Evolutionary conservation across 2,329 filamentous ascomycete genomes (phyloP), one percentile per base, ranked within the genome.

Genomic region (Colletotrichum magnum): DNA sequence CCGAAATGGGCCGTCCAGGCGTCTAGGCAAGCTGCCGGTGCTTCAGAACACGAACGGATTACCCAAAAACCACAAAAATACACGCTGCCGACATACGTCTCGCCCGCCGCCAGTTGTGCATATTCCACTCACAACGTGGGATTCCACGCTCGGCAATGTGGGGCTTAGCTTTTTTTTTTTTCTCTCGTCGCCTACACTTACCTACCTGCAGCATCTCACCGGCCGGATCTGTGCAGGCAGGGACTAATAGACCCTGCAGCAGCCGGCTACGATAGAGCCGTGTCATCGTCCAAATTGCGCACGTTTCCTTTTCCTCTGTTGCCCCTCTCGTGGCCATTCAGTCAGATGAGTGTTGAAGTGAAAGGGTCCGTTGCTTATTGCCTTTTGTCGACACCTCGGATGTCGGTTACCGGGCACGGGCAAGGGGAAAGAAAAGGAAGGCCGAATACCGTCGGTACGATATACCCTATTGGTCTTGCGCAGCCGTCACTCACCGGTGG

Each of bases 121-220:
- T 43, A 7, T 36, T 36, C 32, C 32, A 43, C 41, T 43, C 41
- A n/a, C 41, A 10, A 36, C 32, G 32, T 36, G 32, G 32, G 32
- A 36, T 36, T 36, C 10, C 32, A 50, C 47, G 21, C 43, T 36
- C 45, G 21, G 32, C 32, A 12, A 18, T 32, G 28, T 47, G 57
- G n/a, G 6, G 7, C 12, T 18, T 18, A 32, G 28, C 6, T 36
- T 21, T 21, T 16, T 2, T 45, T 15, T 61, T 53, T 15, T 6
- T 43, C 2, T n/a, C 58, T 36, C 58, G 58, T 50, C 26, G 45
- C 13, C 21, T 24, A 24, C 21, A 24, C 21, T 24, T 10, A 10
- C 51, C 39, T 43, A 16, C 48, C 50, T 61, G 58, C 58, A 61
- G 58, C 47, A 61, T 61, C 48, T 53, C 36, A 47, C n/a, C 48